These are phyloP conservation scores for Scedosporium boydii DNA, from an alignment of 2,329 filamentous ascomycete genomes.

Conservation along the genomic window DNA sequence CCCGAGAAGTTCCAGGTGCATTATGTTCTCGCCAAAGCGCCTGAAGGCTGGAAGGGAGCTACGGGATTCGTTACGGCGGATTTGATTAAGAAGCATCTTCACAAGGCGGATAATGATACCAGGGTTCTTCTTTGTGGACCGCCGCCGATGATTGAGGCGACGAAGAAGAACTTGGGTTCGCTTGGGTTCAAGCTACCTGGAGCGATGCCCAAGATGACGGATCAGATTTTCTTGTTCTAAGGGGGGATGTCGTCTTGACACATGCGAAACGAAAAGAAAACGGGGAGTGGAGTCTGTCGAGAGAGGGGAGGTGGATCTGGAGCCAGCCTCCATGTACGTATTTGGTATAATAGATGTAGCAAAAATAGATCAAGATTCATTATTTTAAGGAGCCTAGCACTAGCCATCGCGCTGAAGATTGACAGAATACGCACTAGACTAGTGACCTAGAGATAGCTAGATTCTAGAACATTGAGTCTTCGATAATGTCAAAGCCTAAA, in stretches of 20 bases:
- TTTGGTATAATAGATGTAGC: no score
- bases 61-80: constrained; percentile 84
- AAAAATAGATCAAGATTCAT: no score
- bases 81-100: constrained; percentile 85
- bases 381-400: no score
- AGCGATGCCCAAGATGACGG: constrained; percentile 38
- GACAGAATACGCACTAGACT: no score
- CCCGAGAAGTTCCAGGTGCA: constrained; percentile 95
- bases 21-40: constrained; percentile 82
- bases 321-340: no score
- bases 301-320: no score
- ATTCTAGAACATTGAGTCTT: no score
- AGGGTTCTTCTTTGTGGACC: constrained; percentile 97
- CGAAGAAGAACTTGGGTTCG: constrained; percentile 38
- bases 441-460: no score
- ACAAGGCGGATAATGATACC: constrained; percentile 82
- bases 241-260: background rate
- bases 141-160: constrained; percentile 82
- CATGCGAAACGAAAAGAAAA: no score
- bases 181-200: constrained; percentile 43
- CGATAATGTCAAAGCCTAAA: no score
- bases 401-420: no score
- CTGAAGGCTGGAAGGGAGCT: constrained; percentile 66
- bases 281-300: no score
- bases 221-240: constrained; percentile 47